Evolutionary conservation across 73 alveolate species (phyloP).

Genomic region (Paramecium sexaurelia): DNA sequence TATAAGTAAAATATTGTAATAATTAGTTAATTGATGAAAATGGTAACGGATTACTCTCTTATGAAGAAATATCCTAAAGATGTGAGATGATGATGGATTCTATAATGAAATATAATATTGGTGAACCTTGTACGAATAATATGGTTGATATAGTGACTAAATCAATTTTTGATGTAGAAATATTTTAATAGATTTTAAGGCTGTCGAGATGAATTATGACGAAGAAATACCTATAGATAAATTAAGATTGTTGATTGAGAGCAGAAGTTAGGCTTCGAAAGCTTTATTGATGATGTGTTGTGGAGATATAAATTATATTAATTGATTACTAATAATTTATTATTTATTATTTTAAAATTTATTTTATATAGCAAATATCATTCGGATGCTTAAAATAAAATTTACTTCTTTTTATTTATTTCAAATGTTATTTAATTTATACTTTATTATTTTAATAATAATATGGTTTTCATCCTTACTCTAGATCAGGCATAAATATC

Average conservation of each 20-base stretch:
- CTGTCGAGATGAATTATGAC: neutral
- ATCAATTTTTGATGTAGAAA: constrained; percentile 44
- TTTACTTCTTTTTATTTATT: neutral
- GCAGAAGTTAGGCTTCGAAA: neutral
- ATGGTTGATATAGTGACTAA: constrained; percentile 26
- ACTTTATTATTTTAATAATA: neutral
- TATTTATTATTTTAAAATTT: too few relatives aligned
- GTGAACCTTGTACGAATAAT: neutral
- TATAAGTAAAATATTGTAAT: neutral
- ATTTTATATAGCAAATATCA: neutral
- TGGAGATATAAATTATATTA: constrained; percentile 3
- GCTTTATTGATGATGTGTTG: constrained; percentile 40
- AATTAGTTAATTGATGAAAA: constrained; percentile 47
- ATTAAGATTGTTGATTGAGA: neutral
- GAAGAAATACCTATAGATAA: constrained; percentile 40
- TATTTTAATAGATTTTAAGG: neutral
- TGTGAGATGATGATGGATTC: constrained; percentile 40
- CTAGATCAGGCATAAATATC: neutral
- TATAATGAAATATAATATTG: neutral
- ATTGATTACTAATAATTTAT: neutral
- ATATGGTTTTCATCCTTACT: neutral
- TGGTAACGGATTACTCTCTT: constrained; percentile 23
- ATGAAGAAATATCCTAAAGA: neutral
- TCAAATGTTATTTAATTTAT: neutral
- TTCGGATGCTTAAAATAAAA: neutral